Conservation (phyloP, 495 filamentous ascomycete species). For the Penicillium odoratum region DNA sequence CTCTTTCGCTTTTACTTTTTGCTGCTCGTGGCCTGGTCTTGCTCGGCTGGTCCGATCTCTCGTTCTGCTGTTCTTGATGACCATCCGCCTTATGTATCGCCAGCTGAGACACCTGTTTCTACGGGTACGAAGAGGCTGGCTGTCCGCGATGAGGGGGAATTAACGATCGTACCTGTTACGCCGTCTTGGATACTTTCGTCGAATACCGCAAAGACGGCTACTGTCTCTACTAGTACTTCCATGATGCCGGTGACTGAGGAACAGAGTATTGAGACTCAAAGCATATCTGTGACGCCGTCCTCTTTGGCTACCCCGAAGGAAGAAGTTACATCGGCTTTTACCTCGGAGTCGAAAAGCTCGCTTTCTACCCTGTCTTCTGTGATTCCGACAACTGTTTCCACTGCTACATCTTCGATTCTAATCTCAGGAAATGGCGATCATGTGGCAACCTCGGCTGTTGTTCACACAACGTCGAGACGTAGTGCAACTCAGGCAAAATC, state of each 20-base stretch:
- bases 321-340: neutral
- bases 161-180: neutral
- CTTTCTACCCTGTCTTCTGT: neutral
- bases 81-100: neutral
- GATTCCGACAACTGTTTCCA: neutral
- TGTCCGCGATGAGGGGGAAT: neutral
- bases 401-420: neutral
- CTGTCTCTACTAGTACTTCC: neutral
- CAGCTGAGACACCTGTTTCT: neutral
- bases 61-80: slow-evolving; percentile 5
- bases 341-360: neutral
- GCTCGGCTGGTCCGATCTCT: slow-evolving; percentile 42
- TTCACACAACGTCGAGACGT: neutral
- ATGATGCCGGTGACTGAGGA: neutral
- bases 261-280: neutral
- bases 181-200: neutral
- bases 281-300: neutral
- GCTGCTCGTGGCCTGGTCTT: slow-evolving; percentile 21
- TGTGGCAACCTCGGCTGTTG: neutral
- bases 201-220: neutral
- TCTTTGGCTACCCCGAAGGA: neutral
- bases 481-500: neutral
- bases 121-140: neutral
- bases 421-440: neutral
- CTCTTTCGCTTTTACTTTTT: slow-evolving; percentile 18